These are phyloP conservation scores for Chytriomyces sp. DNA, from an alignment of 192 early-diverging fungal species.

Conservation along the genomic window DNA sequence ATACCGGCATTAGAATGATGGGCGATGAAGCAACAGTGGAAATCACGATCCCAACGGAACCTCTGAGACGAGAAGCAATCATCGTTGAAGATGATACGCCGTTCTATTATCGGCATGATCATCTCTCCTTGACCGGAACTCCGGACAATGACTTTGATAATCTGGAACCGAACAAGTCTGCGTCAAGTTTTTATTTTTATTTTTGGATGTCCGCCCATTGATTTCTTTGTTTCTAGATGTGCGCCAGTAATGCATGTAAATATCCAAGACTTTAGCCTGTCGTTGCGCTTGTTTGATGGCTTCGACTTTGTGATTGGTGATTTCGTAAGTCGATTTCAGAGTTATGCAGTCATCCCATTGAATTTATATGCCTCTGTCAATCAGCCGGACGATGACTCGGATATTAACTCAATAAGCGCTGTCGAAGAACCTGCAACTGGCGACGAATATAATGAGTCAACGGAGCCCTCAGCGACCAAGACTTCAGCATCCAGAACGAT, in stretches of 20 bases:
- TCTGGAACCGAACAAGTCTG: constrained; percentile 22
- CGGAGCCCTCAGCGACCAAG: neutral
- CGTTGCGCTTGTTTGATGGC: constrained; percentile 72
- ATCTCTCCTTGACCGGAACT: constrained; percentile 23
- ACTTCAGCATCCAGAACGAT: constrained; percentile 45
- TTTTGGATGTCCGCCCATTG: neutral
- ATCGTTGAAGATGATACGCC: constrained; percentile 17
- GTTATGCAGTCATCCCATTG: neutral
- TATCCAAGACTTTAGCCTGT: constrained; percentile 65
- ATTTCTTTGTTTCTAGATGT: constrained; percentile 1
- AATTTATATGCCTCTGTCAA: neutral
- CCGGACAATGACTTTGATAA: constrained; percentile 1
- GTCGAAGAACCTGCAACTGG: constrained; percentile 10
- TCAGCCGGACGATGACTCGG: constrained; percentile 31
- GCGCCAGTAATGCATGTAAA: constrained; percentile 48
- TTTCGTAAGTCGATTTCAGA: constrained; percentile 13
- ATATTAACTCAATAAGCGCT: neutral
- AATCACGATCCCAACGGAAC: neutral
- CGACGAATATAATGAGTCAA: constrained; percentile 15
- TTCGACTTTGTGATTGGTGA: constrained; percentile 62
- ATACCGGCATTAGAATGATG: constrained; percentile 11
- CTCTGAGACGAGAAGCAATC: neutral
- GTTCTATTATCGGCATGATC: constrained; percentile 6
- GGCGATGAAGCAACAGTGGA: constrained; percentile 5
- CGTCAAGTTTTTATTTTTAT: constrained; percentile 22